Evolutionary conservation across 2,329 filamentous ascomycete genomes (phyloP).

Genomic region (Myriosclerotinia duriaeana): DNA sequence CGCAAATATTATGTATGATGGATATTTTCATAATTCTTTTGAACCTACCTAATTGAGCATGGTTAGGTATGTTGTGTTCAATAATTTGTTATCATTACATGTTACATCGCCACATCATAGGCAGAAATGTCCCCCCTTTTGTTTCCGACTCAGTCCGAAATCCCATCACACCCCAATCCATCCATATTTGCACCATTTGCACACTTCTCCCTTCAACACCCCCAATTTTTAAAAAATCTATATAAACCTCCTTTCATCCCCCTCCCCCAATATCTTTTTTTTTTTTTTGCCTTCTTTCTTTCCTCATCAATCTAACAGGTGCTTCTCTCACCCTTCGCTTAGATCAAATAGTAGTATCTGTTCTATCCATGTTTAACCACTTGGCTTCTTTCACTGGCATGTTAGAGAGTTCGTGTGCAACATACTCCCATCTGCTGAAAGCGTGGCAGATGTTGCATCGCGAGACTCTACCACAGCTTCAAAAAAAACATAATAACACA

Average conservation of each 20-base stretch:
- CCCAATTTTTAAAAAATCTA: background rate
- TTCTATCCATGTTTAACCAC: slow-evolving; percentile 70
- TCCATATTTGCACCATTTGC: slow-evolving; percentile 8
- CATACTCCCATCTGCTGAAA: no score
- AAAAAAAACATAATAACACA: no score
- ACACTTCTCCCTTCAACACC: background rate
- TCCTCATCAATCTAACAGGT: slow-evolving; percentile 28
- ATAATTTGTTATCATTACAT: background rate
- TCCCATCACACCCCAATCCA: background rate
- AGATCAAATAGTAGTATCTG: slow-evolving; percentile 65
- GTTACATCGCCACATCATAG: background rate
- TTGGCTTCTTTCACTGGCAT: slow-evolving; percentile 55
- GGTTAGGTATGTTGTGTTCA: background rate
- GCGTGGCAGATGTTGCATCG: no score
- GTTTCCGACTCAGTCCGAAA: background rate
- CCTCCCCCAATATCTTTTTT: background rate
- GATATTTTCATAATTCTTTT: slow-evolving; percentile 6
- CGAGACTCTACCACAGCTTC: no score
- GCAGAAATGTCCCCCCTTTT: background rate
- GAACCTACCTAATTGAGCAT: background rate
- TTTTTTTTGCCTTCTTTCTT: slow-evolving; percentile 26
- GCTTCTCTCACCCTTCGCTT: slow-evolving; percentile 52
- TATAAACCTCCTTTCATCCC: slow-evolving; percentile 17
- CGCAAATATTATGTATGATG: slow-evolving; percentile 19
- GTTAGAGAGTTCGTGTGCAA: no score